Evolutionary conservation across 352 stramenopile genomes (phyloP).

Genomic region (Pythium graminicola): DNA sequence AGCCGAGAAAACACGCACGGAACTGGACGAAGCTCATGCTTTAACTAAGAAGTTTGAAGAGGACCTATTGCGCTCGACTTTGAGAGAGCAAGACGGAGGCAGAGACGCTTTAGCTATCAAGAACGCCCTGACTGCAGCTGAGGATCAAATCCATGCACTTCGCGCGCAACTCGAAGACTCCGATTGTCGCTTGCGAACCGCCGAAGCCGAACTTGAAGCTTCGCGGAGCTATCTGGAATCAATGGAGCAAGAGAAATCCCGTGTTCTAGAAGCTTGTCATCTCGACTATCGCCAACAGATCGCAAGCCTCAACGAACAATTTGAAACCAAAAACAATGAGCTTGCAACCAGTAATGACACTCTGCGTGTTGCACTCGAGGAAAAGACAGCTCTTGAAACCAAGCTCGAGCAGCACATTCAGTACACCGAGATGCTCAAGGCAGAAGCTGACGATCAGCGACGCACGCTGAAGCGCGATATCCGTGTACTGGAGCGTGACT

Average conservation of each 20-base stretch:
- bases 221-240: background rate
- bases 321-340: background rate
- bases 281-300: constrained; percentile 6
- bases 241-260: background rate
- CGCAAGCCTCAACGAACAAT: constrained; percentile 5
- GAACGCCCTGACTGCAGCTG: constrained; percentile 14
- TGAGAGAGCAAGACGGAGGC: constrained; percentile 21
- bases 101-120: constrained; percentile 12
- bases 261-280: background rate
- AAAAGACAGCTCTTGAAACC: constrained; percentile 6
- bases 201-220: background rate
- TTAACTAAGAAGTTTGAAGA: constrained; percentile 16
- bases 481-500: constrained; percentile 47
- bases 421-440: constrained; percentile 17
- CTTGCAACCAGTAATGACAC: background rate
- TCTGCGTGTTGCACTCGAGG: background rate
- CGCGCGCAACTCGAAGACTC: background rate
- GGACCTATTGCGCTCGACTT: constrained; percentile 12
- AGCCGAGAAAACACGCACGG: background rate
- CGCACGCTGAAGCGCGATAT: constrained; percentile 48
- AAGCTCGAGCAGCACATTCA: constrained; percentile 17
- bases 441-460: constrained; percentile 47
- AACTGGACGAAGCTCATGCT: constrained; percentile 4
- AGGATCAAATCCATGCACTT: constrained; percentile 20
- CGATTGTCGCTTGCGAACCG: background rate